phyloP scores from a whole-genome alignment of 257 asterid species.

The Penstemon davidsonii region DNA sequence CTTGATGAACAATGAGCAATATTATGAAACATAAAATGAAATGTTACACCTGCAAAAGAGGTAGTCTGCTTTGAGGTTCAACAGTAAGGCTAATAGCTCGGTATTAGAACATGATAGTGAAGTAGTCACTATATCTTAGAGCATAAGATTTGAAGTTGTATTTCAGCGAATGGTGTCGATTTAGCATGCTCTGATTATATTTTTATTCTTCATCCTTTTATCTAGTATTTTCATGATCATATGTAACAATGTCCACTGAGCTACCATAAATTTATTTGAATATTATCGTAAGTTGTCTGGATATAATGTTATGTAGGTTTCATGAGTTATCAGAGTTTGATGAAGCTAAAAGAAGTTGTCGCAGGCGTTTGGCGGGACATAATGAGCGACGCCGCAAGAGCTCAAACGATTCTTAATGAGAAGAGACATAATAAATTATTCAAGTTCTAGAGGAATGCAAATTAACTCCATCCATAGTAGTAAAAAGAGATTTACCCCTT shows the following conservation, averaged over 20 bases:
- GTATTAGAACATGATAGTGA: no score
- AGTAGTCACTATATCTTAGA: no score
- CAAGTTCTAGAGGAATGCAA: conserved; percentile 16
- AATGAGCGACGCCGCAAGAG: conserved; percentile 87
- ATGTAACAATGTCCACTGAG: no score
- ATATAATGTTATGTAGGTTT: conserved; percentile 58
- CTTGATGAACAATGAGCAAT: not conserved
- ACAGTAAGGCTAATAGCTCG: not conserved
- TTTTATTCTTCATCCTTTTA: no score
- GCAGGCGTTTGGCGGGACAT: conserved; percentile 88
- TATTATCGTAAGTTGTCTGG: conserved; percentile 17
- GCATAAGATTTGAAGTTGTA: not conserved
- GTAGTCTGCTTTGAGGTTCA: not conserved
- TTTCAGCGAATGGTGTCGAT: not conserved
- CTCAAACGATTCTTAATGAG: conserved; percentile 56
- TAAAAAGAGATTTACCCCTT: conserved; percentile 18
- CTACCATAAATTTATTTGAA: not conserved
- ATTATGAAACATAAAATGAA: not conserved
- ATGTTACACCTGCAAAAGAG: not conserved
- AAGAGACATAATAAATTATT: conserved; percentile 32
- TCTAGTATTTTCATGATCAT: no score
- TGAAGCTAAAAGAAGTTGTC: conserved; percentile 84
- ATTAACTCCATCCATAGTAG: conserved; percentile 19
- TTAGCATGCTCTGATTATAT: no score
- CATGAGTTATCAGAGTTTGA: conserved; percentile 79